Conservation (phyloP, 1,284 basidiomycete genomes). For the Hypsizygus ulmarius region DNA sequence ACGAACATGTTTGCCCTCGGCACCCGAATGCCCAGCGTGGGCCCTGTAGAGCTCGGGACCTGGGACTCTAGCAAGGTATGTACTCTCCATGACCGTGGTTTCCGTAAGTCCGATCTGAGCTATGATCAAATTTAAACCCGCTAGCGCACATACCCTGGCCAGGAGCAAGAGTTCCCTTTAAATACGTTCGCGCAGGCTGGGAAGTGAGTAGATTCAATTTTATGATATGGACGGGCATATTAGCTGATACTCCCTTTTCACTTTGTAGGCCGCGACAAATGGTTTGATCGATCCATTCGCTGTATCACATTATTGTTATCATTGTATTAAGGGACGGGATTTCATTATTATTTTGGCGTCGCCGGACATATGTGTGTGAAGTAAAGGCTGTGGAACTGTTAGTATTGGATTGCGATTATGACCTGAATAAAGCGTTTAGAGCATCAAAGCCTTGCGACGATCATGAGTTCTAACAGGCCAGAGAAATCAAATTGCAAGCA, state of each 20-base stretch:
- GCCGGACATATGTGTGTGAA: too few relatives aligned
- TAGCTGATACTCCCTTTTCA: background rate
- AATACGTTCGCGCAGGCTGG: conserved; percentile 13
- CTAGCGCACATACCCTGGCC: background rate
- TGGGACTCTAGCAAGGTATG: conserved; percentile 19
- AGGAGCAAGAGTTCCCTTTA: conserved; percentile 20
- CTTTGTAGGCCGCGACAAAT: background rate
- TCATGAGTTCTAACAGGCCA: too few relatives aligned
- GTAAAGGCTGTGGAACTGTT: too few relatives aligned
- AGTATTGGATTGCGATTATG: too few relatives aligned
- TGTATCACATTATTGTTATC: too few relatives aligned
- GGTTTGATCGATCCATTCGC: background rate
- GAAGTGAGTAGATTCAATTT: conserved; percentile 11
- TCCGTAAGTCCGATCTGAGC: background rate
- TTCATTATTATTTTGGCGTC: too few relatives aligned
- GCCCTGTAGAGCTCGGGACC: conserved; percentile 17
- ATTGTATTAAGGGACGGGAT: too few relatives aligned
- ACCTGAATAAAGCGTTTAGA: too few relatives aligned
- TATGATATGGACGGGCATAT: background rate
- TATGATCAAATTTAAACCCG: background rate
- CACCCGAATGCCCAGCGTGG: conserved; percentile 39
- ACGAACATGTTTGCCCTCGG: conserved; percentile 49
- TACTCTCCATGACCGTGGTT: background rate
- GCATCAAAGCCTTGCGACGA: too few relatives aligned
- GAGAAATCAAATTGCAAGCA: too few relatives aligned